Conservation (phyloP, 257 asterid species). For the Solanum megistacrolobum region DNA sequence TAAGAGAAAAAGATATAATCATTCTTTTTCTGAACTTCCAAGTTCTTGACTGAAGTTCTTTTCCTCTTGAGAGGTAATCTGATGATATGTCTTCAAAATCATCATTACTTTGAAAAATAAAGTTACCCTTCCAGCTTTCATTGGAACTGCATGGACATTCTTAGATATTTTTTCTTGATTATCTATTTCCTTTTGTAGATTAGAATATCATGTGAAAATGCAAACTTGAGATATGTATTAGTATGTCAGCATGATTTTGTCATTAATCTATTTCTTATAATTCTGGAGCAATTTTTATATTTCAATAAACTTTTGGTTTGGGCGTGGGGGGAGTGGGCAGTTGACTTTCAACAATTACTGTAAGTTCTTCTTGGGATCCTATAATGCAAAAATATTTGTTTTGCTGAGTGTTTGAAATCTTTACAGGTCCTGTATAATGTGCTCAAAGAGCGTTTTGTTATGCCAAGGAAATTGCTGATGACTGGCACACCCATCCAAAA, state of each 20-base stretch:
- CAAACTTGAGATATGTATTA: neutral
- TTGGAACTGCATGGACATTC: neutral
- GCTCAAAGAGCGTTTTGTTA: slow-evolving; percentile 52
- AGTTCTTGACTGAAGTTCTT: neutral
- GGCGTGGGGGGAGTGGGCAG: neutral
- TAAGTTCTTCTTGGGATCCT: neutral
- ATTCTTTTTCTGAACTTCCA: neutral
- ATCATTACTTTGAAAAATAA: neutral
- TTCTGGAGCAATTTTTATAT: neutral
- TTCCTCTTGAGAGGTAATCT: neutral
- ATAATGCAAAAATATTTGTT: neutral
- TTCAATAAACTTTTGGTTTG: neutral
- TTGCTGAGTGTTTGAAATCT: neutral
- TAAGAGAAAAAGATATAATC: neutral
- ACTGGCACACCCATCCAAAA: slow-evolving; percentile 98
- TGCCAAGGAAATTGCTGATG: slow-evolving; percentile 87
- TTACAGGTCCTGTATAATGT: slow-evolving; percentile 68
- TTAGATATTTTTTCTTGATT: neutral
- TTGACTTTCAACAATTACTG: neutral
- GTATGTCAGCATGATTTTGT: neutral
- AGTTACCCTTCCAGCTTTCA: neutral
- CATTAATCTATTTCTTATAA: neutral
- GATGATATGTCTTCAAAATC: neutral
- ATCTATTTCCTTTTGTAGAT: neutral
- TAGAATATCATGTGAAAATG: neutral